Conservation (phyloP, 2,329 filamentous ascomycete species). For the Fonsecaea erecta region DNA sequence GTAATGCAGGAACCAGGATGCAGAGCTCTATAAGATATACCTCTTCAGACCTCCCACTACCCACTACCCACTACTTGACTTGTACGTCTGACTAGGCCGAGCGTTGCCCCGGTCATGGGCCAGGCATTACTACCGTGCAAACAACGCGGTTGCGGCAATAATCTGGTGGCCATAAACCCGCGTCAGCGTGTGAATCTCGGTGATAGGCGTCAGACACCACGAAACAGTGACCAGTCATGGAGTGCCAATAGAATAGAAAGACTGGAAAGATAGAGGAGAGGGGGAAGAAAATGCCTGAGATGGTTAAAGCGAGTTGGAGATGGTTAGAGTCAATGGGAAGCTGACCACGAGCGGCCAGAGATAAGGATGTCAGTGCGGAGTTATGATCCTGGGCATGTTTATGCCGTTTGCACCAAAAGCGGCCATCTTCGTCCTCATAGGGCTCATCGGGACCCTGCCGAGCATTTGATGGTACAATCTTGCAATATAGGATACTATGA, state of each 20-base stretch:
- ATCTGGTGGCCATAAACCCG: conserved; percentile 4
- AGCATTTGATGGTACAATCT: background rate
- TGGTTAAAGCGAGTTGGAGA: conserved; percentile 21
- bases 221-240: conserved; percentile 17
- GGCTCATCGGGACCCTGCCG: too few relatives aligned
- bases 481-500: too few relatives aligned
- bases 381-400: conserved; percentile 20
- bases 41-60: conserved; percentile 5
- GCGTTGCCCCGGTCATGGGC: conserved; percentile 15
- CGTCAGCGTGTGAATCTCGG: conserved; percentile 15
- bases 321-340: conserved; percentile 14
- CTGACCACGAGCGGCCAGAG: conserved; percentile 24
- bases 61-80: conserved; percentile 8
- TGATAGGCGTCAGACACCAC: conserved; percentile 6
- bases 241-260: background rate
- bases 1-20: conserved; percentile 17
- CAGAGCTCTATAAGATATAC: conserved; percentile 22
- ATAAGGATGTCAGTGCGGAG: background rate
- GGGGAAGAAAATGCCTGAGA: conserved; percentile 29
- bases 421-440: background rate
- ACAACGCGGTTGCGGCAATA: conserved; percentile 21
- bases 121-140: conserved; percentile 3
- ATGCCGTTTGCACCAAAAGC: background rate
- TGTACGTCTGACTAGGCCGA: background rate
- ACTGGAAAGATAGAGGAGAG: background rate